Percentiles rank a stretch among this genome's conserved stretches.
These are phyloP conservation scores for Vanilla planifolia DNA, from an alignment of 106 monocot genomes.

Conservation along the genomic window DNA sequence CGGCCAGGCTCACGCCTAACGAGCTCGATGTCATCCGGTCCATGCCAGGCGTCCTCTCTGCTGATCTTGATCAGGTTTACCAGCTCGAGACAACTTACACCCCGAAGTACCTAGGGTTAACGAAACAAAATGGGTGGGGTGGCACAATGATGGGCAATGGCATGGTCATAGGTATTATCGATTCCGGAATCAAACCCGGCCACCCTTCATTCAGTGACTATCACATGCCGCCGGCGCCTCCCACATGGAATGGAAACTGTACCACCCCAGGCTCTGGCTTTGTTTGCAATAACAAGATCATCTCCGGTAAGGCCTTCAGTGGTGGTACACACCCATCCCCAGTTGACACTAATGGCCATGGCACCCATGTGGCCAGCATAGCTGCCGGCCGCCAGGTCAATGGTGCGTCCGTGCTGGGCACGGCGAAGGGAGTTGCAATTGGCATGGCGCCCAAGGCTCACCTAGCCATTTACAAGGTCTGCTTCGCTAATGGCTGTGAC, in stretches of 20 bases:
- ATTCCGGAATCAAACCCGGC: conserved; percentile 15
- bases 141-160: conserved; percentile 8
- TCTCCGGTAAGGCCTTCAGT: conserved; percentile 2
- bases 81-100: conserved; percentile 44
- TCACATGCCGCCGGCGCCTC: not conserved
- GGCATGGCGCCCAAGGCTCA: no score
- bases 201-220: conserved; percentile 31
- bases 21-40: conserved; percentile 8
- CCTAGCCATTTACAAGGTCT: no score
- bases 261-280: not conserved
- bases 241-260: conserved; percentile 20
- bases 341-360: not conserved
- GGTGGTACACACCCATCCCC: not conserved
- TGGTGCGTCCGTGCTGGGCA: not conserved
- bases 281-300: conserved; percentile 16
- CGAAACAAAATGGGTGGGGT: not conserved
- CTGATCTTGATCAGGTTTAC: conserved; percentile 3
- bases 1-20: no score
- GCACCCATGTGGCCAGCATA: no score
- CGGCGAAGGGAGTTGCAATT: no score
- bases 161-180: conserved; percentile 16
- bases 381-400: no score
- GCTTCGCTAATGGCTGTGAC: no score
- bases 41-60: conserved; percentile 29
- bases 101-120: conserved; percentile 26